Base-by-base conservation (phyloP, 176 grass and related monocot genomes). In the Lolium multiflorum region DNA sequence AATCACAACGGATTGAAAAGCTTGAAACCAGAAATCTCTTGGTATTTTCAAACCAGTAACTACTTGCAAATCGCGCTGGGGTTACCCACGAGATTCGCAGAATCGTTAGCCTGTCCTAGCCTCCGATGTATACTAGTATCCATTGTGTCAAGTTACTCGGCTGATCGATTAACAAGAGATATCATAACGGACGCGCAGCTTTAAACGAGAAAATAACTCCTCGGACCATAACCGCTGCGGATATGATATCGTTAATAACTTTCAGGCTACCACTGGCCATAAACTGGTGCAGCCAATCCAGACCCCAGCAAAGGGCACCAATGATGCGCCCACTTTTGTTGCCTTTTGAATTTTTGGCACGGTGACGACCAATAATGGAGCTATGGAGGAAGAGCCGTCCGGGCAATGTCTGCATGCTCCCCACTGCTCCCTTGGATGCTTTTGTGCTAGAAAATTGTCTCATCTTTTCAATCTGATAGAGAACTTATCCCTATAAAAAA, bases 331-430 rank as follows among this genome's bases (percentile, higher is more conserved):
- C 59, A 20, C 16, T 25, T 58, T 69, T 56, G 46, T 18, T 16
- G 61, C n/a, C 88, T 76, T 85, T 82, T 57, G 22, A 82, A 76
- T 35, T 82, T 71, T 90, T 61, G 52, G 44, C 61, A 61, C 35
- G 65, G 12, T 70, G 60, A 67, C n/a, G 61, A 61, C 78, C 68
- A 82, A 82, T 55, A 35, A 78, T 37, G 71, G 18, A 16, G 54
- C 15, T 60, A 15, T 38, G 28, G 31, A 39, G 16, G 31, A 35
- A 2, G 60, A 47, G 28, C 35, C 55, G 77, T 38, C 47, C 11
- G 9, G 28, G 46, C n/a, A 49, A 13, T 57, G 44, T 50, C 41
- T 43, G 56, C 16, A 2, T 64, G 82, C 69, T 18, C 77, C 69
- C 24, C 80, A 8, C 24, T 49, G 50, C 50, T 82, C 49, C 11